These are phyloP conservation scores for Nematodospora valgi DNA, from an alignment of 805 yeast genomes.

Conservation along the genomic window DNA sequence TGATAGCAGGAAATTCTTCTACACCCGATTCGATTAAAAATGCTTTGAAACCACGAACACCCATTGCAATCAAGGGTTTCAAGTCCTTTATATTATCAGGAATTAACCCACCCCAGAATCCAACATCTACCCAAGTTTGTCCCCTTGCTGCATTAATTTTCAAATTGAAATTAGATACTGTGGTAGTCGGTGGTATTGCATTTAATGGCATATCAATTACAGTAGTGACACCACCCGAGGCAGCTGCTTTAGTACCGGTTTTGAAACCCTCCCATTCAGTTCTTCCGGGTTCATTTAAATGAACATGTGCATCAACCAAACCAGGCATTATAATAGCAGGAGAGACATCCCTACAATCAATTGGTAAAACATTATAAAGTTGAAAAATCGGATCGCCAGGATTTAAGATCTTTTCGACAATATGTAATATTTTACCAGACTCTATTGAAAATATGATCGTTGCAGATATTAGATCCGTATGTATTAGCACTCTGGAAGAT, in stretches of 20 bases:
- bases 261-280: slow-evolving; percentile 98
- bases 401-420: slow-evolving; percentile 34
- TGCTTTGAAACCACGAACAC: slow-evolving; percentile 93
- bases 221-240: slow-evolving; percentile 94
- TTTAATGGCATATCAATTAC: slow-evolving; percentile 95
- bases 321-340: slow-evolving; percentile 81
- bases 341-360: slow-evolving; percentile 50
- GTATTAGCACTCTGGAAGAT: slow-evolving; percentile 55
- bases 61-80: slow-evolving; percentile 72
- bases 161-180: slow-evolving; percentile 65
- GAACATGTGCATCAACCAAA: slow-evolving; percentile 90
- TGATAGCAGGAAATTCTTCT: slow-evolving; percentile 87
- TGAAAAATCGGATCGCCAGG: slow-evolving; percentile 38
- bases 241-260: slow-evolving; percentile 94
- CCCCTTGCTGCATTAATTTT: slow-evolving; percentile 77
- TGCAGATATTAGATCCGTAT: slow-evolving; percentile 49
- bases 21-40: slow-evolving; percentile 94
- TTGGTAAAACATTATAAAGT: slow-evolving; percentile 40
- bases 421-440: slow-evolving; percentile 52
- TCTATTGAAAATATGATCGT: slow-evolving; percentile 58
- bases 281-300: slow-evolving; percentile 94
- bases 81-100: slow-evolving; percentile 73
- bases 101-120: slow-evolving; percentile 94
- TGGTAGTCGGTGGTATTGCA: slow-evolving; percentile 95
- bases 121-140: slow-evolving; percentile 90